Base-by-base conservation (phyloP, 441 rosid genomes). In the Corymbia citriodora region DNA sequence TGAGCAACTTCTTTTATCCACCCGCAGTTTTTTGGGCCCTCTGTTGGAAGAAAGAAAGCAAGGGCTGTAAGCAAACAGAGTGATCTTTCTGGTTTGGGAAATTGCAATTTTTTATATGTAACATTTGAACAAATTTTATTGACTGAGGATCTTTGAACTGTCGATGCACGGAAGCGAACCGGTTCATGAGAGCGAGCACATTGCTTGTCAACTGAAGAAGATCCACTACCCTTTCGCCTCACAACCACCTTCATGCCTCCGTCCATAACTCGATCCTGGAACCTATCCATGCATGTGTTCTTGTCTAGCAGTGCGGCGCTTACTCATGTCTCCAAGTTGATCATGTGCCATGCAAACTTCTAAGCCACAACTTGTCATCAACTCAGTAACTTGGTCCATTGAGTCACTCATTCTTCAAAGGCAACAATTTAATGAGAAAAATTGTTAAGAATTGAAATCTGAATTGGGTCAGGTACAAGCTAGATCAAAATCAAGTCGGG, bases 351-450 rank as follows among this genome's bases (percentile, higher is more conserved):
- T 14, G 36, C 9, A 2, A 65, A 65, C 19, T n/a, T 29, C 19
- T 65, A 14, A n/a, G 18, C 0, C 14, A 3, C 36, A 14, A 61
- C n/a, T n/a, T n/a, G n/a, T n/a, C n/a, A n/a, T n/a, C n/a, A n/a
- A n/a, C n/a, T n/a, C n/a, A n/a, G n/a, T n/a, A n/a, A n/a, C n/a
- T n/a, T n/a, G 16, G 36, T 63, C 36, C 36, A n/a, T 63, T 7
- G 36, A 29, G 18, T 29, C 9, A 0, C 36, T 18, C 10, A 0
- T n/a, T 29, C 9, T 63, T n/a, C 1, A 63, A 14, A 13, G 72
- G 10, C 5, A 4, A 63, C 18, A 63, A 63, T 63, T 63, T 63
- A 14, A 14, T 12, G 19, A 63, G 72, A 63, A 14, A 63, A 63
- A 29, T 29, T 63, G 5, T 8, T 29, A 63, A 63, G 16, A 29